Conservation (phyloP, 768 basidiomycete genomes). For the Leccinum rimulosum region DNA sequence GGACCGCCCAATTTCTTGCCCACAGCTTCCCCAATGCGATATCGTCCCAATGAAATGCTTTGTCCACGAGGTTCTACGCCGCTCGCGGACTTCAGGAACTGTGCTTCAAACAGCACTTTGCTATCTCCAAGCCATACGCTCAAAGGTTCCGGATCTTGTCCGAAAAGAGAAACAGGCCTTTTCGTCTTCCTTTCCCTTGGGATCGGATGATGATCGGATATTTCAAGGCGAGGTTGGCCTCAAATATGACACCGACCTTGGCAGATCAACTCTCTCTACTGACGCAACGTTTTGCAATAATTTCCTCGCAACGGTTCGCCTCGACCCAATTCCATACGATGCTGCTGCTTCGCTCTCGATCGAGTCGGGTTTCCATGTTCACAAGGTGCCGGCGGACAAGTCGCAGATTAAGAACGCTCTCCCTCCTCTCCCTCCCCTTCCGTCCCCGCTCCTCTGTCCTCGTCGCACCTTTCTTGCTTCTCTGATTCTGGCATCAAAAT, state of each 20-base stretch:
- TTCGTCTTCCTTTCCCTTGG: constrained; percentile 39
- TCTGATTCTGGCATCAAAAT: constrained; percentile 87
- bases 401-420: constrained; percentile 20
- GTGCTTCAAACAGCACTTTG: constrained; percentile 87
- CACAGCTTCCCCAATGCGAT: constrained; percentile 27
- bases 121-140: constrained; percentile 81
- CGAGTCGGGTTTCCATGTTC: constrained; percentile 13
- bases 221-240: constrained; percentile 43
- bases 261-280: constrained; percentile 9
- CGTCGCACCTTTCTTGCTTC: constrained; percentile 86
- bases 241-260: constrained; percentile 38
- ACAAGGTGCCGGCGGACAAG: constrained; percentile 9
- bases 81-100: constrained; percentile 79
- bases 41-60: constrained; percentile 69
- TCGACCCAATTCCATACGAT: constrained; percentile 31
- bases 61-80: constrained; percentile 84
- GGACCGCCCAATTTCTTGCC: constrained; percentile 11
- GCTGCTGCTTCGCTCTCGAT: constrained; percentile 15
- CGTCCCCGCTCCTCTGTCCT: constrained; percentile 83
- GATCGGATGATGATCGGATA: constrained; percentile 43
- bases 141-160: constrained; percentile 63
- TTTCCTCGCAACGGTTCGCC: constrained; percentile 43
- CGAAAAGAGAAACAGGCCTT: constrained; percentile 47
- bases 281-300: constrained; percentile 21
- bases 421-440: constrained; percentile 46